Base-by-base conservation (phyloP, 257 asterid genomes). In the Thymus quinquecostatus region DNA sequence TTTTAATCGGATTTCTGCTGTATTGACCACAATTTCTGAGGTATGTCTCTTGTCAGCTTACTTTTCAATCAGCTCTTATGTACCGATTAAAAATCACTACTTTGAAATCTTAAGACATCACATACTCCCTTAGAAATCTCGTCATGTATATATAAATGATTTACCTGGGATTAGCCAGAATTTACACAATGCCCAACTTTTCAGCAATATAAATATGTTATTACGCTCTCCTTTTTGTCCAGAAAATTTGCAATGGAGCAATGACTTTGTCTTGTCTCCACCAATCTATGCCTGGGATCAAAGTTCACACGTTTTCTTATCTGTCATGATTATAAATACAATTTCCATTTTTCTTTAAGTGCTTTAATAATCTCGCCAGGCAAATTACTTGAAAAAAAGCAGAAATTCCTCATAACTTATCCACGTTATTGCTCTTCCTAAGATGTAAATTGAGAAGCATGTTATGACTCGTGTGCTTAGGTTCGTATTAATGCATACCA, bases 11-110 rank as follows among this genome's bases (percentile, higher is more conserved):
- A 88, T 95, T 60, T 89, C 87, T 51, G 98, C 98, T 76, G 90
- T 89, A 66, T 84, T 92, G 81, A 95, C 99, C 50, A 89, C 96
- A 66, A 75, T 95, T 66, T 95, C 96, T 59, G 99, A 95, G 99
- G 99, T 89, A 76, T 49, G 68, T 50, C 49, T 55, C 64, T 54
- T 71, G 65, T 63, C 51, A 44, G 53, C 75, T 33, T 33, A 60
- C n/a, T 27, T 60, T 70, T 41, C 30, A 12, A 6, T 51, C 48
- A 11, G 38, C 14, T 51, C 63, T 21, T 40, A 9, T 29, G 7
- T 34, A 8, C 56, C 38, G 41, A 77, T 21, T 45, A 29, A 8
- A 30, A 48, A n/a, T 38, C 45, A 4, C 3, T 63, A 27, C 11
- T 61, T 1, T 5, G 30, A 12, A 41, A 6, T 14, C 58, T 13